Conservation (phyloP, 305 asterid species). For the Fraxinus sp. region DNA sequence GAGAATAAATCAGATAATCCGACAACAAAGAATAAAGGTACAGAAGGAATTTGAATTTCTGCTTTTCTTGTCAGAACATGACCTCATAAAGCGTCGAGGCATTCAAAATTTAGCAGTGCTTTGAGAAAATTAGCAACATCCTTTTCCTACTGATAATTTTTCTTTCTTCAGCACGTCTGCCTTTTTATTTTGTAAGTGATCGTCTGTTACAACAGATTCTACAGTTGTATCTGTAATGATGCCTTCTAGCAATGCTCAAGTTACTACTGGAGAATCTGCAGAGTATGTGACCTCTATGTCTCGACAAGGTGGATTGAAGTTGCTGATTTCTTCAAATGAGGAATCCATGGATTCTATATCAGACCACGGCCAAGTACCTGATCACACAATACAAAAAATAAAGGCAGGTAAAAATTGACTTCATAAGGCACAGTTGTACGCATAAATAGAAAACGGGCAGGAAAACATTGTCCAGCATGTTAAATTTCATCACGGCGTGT, state of each 20-base stretch:
- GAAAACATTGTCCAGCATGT: neutral
- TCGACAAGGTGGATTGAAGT: slow-evolving; percentile 43
- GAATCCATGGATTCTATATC: slow-evolving; percentile 30
- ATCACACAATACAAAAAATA: slow-evolving; percentile 20
- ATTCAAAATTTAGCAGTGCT: neutral
- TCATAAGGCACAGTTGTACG: neutral
- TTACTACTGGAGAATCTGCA: slow-evolving; percentile 29
- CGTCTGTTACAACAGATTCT: neutral
- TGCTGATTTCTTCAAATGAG: slow-evolving; percentile 39
- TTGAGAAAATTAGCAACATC: neutral
- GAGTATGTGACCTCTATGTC: slow-evolving; percentile 30
- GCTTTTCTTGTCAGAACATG: neutral
- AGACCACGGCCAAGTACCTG: slow-evolving; percentile 27
- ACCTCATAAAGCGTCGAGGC: neutral
- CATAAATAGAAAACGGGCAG: neutral
- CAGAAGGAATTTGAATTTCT: neutral
- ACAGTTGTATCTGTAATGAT: slow-evolving; percentile 5
- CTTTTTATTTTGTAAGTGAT: neutral
- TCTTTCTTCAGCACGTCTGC: neutral
- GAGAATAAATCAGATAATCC: slow-evolving; percentile 21
- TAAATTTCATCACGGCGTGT: neutral
- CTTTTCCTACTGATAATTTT: neutral
- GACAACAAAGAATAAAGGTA: slow-evolving; percentile 35
- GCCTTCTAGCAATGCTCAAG: slow-evolving; percentile 32
- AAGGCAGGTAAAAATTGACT: neutral